Evolutionary conservation across 768 basidiomycete genomes (phyloP).

Genomic region (Russula virescens): DNA sequence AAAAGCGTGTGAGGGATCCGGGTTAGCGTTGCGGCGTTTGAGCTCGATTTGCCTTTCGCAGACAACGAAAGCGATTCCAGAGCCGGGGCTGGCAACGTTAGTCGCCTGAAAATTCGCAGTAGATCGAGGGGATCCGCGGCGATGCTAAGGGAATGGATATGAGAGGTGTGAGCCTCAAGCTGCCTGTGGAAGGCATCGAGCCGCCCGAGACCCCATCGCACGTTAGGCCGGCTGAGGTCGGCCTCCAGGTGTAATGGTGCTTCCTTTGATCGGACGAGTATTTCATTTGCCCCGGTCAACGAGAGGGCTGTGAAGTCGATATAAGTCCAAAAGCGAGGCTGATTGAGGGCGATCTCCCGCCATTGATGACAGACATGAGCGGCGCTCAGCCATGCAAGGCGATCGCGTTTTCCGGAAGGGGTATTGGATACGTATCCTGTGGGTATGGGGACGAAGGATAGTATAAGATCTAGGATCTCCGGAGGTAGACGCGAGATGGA

Average conservation of each 20-base stretch:
- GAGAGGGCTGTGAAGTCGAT: slow-evolving; percentile 9
- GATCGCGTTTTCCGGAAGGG: background rate
- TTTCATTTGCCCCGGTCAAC: background rate
- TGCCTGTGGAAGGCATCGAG: background rate
- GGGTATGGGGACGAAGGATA: background rate
- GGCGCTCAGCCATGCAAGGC: slow-evolving; percentile 10
- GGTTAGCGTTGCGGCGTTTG: background rate
- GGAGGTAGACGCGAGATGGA: slow-evolving; percentile 9
- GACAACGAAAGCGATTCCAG: background rate
- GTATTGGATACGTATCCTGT: too few relatives aligned
- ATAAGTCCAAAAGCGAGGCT: slow-evolving; percentile 13
- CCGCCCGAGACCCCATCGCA: background rate
- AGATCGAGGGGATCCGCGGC: background rate
- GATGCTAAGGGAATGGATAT: background rate
- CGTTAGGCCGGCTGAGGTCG: background rate
- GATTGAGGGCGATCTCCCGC: slow-evolving; percentile 19
- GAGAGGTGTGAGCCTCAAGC: slow-evolving; percentile 1
- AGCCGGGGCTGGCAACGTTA: background rate
- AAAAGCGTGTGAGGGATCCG: background rate
- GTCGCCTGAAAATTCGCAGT: background rate
- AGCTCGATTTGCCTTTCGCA: background rate
- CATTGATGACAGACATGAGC: slow-evolving; percentile 20
- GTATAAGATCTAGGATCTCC: slow-evolving; percentile 5
- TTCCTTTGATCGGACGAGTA: slow-evolving; percentile 8
- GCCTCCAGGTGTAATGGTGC: slow-evolving; percentile 14